Conservation (phyloP, 805 yeast species). For the Metschnikowia orientalis region DNA sequence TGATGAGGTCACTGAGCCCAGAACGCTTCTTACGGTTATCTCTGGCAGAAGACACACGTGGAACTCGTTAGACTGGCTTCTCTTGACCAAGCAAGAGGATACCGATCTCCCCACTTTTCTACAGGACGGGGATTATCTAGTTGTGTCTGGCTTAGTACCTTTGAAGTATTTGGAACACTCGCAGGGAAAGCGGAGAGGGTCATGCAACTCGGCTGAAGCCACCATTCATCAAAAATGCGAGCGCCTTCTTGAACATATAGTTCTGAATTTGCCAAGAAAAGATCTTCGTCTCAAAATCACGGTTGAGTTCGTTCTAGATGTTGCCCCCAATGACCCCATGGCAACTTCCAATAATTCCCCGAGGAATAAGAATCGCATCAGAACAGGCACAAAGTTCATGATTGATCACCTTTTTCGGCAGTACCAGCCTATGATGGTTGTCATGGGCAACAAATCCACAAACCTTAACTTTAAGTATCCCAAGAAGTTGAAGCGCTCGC, state of each 20-base stretch:
- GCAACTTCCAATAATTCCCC: slow-evolving; percentile 1
- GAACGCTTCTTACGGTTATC: slow-evolving; percentile 36
- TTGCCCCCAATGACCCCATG: slow-evolving; percentile 12
- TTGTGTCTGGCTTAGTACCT: slow-evolving; percentile 35
- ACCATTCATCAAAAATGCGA: slow-evolving; percentile 21
- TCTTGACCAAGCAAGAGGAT: slow-evolving; percentile 15
- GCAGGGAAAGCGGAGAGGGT: slow-evolving; percentile 9
- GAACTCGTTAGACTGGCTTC: slow-evolving; percentile 40
- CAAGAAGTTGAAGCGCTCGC: slow-evolving; percentile 20
- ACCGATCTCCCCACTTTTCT: slow-evolving; percentile 21
- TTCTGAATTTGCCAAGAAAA: slow-evolving; percentile 14
- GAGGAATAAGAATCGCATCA: slow-evolving; percentile 5
- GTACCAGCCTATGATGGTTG: slow-evolving; percentile 37
- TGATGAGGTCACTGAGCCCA: slow-evolving; percentile 13
- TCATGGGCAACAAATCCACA: slow-evolving; percentile 36
- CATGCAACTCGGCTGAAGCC: slow-evolving; percentile 14
- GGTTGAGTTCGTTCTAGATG: slow-evolving; percentile 34
- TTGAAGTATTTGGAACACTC: slow-evolving; percentile 15
- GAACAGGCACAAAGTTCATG: slow-evolving; percentile 32
- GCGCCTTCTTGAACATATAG: slow-evolving; percentile 19
- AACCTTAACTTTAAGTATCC: slow-evolving; percentile 43
- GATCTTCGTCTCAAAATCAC: slow-evolving; percentile 33
- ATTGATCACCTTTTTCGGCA: slow-evolving; percentile 34
- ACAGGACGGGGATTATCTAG: slow-evolving; percentile 36
- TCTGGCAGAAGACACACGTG: slow-evolving; percentile 43